Evolutionary conservation across 2,329 filamentous ascomycete species (phyloP), one percentile per base, ranked within the genome.

Genomic region (Aspergillus sp.): DNA sequence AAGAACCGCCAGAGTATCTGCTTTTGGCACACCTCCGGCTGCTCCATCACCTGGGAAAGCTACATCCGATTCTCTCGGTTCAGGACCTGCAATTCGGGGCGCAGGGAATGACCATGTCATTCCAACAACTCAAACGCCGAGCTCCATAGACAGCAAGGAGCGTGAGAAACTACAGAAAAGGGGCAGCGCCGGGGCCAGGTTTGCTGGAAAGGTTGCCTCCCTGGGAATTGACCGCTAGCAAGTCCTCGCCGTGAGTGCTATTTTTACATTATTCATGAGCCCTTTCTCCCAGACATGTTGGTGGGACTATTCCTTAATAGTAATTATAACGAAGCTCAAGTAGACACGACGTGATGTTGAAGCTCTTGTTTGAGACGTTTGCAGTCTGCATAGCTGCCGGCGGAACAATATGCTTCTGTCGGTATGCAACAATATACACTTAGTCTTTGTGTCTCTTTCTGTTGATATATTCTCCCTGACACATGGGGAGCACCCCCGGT

Each of bases 161-260:
- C 86, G 84, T 70, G 89, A 92, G 69, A 87, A 87, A 63, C 75
- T 94, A 61, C 89, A 92, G 75, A 95, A 95, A 80, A 84, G 91
- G 62, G 87, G 91, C 63, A 92, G 90, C 72, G 90, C 89, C 25
- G 90, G 90, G 50, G 90, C 90, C 51, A 83, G 89, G 67, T 82
- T 94, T 72, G 77, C 79, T 2, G 79, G 79, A 17, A 81, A 80
- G 63, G 78, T 81, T 48, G 74, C 78, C 47, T 79, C 79, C 32
- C 68, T 80, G 39, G 76, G 74, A 23, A 77, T 75, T 58, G 77
- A 78, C 65, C 76, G 76, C 68, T 78, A 72, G 72, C 55, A 15
- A 45, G 41, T 15, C 17, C 25, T 47, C 51, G 15, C 38, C 15
- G 21, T 56, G 41, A 32, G 23, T 23, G 30, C 43, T 61, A 36